Evolutionary conservation across 768 basidiomycete genomes (phyloP), one percentile per base, ranked within the genome.

Genomic region (Boletus vermiculosoides): DNA sequence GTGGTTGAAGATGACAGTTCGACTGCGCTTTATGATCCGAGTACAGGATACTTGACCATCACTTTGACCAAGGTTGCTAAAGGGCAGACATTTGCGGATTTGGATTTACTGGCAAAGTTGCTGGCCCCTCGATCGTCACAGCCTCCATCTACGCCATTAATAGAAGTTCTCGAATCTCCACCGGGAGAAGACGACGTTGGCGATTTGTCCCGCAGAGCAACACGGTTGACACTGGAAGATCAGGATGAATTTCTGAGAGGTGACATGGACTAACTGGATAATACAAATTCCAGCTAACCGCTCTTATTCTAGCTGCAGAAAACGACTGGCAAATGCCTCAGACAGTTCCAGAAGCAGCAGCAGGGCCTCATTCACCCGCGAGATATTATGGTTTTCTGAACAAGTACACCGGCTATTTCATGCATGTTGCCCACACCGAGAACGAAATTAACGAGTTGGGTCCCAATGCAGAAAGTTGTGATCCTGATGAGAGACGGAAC

Each of bases 381-480:
- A 81, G 77, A 46, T 79, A 72, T 11, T 94, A 94, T 60, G 92
- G 92, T 5, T 93, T 94, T 71, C 71, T 93, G 60, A 77, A 88
- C 70, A 76, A 83, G 68, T 80, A 93, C 67, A 82, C 82, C 2
- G 88, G 89, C 9, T 92, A 90, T 66, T 89, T 94, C 66, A 76
- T 72, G 54, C 85, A 92, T 70, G 84, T 85, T 10, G 73, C 74
- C n/a, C 82, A 90, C 62, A 81, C 81, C 3, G 89, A 88, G 66
- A 92, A 93, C 65, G 92, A 93, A 65, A 77, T 92, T 12, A 90
- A 92, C 65, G 90, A 92, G 65, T 78, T 93, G 15, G 90, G 90
- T 5, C 50, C 74, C 18, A 80, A 86, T 58, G 86, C 80, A 15
- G 92, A 94, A 73, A 77, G 67, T 1, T 81, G 80, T 52, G 67